Conservation (phyloP, 495 filamentous ascomycete species). For the Thozetella sp. region DNA sequence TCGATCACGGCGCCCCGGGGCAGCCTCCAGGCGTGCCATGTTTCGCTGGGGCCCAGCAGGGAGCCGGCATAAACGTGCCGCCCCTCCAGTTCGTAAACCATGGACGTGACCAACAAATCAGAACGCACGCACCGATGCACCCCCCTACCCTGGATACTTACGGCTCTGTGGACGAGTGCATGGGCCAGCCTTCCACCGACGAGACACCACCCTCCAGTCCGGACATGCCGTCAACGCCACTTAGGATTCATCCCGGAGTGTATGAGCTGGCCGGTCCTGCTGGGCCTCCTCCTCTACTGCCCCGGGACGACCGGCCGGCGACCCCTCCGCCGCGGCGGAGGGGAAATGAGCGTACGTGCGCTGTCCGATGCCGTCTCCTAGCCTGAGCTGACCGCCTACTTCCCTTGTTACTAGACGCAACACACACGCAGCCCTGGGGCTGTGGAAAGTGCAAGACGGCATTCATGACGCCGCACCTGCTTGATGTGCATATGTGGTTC, state of each 20-base stretch:
- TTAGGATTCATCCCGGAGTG: background rate
- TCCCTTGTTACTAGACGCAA: background rate
- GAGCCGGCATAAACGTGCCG: too few species aligned
- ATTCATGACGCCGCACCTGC: constrained; percentile 1
- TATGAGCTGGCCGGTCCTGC: background rate
- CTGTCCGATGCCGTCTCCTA: too few species aligned
- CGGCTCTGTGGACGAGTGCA: background rate
- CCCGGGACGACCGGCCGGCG: background rate
- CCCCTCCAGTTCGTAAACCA: too few species aligned
- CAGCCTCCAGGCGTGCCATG: too few species aligned
- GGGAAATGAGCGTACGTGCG: background rate
- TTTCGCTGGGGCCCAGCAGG: too few species aligned
- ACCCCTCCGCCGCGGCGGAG: background rate
- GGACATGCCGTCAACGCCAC: background rate
- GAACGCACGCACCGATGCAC: too few species aligned
- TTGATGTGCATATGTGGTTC: background rate
- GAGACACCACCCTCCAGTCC: background rate
- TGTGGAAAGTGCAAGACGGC: background rate
- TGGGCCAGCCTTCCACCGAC: background rate
- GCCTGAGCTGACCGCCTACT: background rate
- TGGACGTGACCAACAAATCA: too few species aligned
- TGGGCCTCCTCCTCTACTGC: background rate
- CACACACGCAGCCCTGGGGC: background rate
- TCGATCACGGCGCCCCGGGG: too few species aligned
- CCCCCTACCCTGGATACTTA: background rate